Evolutionary conservation across 176 grass and related monocot species (phyloP), one percentile per base, ranked within the genome.

Genomic region (Triticum dicoccoides): DNA sequence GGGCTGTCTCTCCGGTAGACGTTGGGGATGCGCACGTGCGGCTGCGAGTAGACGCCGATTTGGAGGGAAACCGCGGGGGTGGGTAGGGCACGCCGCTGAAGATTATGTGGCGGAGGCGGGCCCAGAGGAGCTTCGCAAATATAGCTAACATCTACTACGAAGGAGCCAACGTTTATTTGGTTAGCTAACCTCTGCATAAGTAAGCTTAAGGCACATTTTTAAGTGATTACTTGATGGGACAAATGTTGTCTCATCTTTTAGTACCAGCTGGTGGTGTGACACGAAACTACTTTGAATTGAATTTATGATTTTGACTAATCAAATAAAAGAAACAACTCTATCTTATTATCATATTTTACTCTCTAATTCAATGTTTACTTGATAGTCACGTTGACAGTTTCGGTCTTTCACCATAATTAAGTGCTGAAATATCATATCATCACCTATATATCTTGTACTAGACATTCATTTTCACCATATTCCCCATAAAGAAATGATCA

Each of bases 91-190:
- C n/a, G 4, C 24, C 23, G 61, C 9, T 63, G 10, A 63, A 63
- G 61, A 63, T 9, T 9, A 63, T 63, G 10, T 11, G 61, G 23
- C 10, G 23, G 9, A 63, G 23, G n/a, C n/a, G 59, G 13, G 4
- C 12, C 47, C 4, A 49, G 47, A 49, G 70, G 23, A 85, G 52
- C 64, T 52, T 52, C 71, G 35, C 39, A 17, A 52, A 52, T 30
- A 27, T 37, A 85, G 44, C 47, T 56, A 76, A 76, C 45, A 47
- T 81, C 23, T 64, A 84, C 23, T 64, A 84, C 69, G 13, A 24
- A 77, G 37, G 81, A 88, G 82, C 82, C 89, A 88, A 85, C 81
- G 77, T 38, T 85, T 64, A 64, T 91, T 91, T 85, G 77, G 82
- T 82, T 37, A 77, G 64, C 71, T 66, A 88, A 82, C 82, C 82